A percentile compares a stretch with the other conserved stretches of the same genome.
phyloP scores from a whole-genome alignment of 352 stramenopile species.

The Pythium dissotocum region DNA sequence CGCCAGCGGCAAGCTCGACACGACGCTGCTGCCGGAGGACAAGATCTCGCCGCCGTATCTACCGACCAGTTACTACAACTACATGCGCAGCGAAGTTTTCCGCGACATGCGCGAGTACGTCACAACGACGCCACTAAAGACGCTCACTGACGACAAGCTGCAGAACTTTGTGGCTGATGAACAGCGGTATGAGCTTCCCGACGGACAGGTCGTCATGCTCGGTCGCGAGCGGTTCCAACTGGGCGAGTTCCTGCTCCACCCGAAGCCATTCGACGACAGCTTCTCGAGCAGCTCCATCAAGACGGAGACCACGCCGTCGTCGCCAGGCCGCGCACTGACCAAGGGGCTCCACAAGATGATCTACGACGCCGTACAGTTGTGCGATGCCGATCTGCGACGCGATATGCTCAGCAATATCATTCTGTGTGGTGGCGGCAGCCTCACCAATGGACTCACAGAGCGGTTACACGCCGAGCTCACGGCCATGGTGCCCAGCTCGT shows the following conservation, averaged over 20 bases:
- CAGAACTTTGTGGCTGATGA: conserved; percentile 29
- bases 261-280: conserved; percentile 45
- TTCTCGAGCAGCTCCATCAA: conserved; percentile 8
- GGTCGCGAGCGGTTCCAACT: conserved; percentile 69
- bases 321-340: conserved; percentile 43
- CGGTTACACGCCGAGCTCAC: conserved; percentile 80
- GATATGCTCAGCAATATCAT: conserved; percentile 90
- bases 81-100: conserved; percentile 66
- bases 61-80: conserved; percentile 73
- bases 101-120: conserved; percentile 75
- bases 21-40: conserved; percentile 38
- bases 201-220: conserved; percentile 70
- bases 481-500: conserved; percentile 75
- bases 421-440: conserved; percentile 78
- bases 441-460: conserved; percentile 75
- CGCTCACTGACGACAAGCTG: conserved; percentile 51
- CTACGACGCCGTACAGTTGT: conserved; percentile 82
- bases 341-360: conserved; percentile 81
- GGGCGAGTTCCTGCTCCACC: conserved; percentile 77
- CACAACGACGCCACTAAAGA: conserved; percentile 46
- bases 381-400: conserved; percentile 77
- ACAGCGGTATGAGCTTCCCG: conserved; percentile 78
- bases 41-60: conserved; percentile 48
- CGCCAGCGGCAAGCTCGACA: conserved; percentile 56
- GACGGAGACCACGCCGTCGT: conserved; percentile 49